Evolutionary conservation across 139 green algal genomes (phyloP).

Genomic region (Chlorella sp.): DNA sequence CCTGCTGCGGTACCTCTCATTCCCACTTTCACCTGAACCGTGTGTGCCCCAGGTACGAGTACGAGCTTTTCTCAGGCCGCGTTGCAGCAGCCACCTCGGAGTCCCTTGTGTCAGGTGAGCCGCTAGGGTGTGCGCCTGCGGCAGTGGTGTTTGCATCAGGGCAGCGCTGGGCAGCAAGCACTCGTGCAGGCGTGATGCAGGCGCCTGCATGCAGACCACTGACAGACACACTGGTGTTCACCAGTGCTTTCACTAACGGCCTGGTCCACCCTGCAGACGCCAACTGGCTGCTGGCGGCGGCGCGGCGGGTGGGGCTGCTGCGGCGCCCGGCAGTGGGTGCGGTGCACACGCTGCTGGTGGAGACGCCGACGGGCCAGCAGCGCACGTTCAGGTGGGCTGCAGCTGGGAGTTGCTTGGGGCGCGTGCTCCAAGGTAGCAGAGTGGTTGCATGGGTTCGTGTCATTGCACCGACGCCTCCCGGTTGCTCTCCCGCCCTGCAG

Average conservation of each 20-base stretch:
- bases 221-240: too few relatives aligned
- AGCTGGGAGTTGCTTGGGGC: not conserved
- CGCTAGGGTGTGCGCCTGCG: too few relatives aligned
- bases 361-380: constrained; percentile 69
- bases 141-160: not conserved
- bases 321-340: constrained; percentile 56
- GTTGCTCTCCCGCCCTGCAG: not conserved
- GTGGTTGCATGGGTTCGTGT: too few relatives aligned
- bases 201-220: not conserved
- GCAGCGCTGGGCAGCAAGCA: too few relatives aligned
- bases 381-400: constrained; percentile 72
- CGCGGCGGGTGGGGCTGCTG: constrained; percentile 57
- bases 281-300: constrained; percentile 57
- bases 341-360: constrained; percentile 82
- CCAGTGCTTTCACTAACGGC: too few relatives aligned
- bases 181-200: not conserved
- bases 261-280: constrained; percentile 5
- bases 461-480: too few relatives aligned
- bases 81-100: constrained; percentile 67
- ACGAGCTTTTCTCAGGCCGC: constrained; percentile 83
- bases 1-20: not conserved
- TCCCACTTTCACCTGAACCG: too few relatives aligned
- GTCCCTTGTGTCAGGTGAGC: constrained; percentile 19
- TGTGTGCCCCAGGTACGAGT: constrained; percentile 86
- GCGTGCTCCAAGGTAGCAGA: too few relatives aligned